phyloP scores from a whole-genome alignment of 192 early-diverging fungal species.

The Coemansia sp. region DNA sequence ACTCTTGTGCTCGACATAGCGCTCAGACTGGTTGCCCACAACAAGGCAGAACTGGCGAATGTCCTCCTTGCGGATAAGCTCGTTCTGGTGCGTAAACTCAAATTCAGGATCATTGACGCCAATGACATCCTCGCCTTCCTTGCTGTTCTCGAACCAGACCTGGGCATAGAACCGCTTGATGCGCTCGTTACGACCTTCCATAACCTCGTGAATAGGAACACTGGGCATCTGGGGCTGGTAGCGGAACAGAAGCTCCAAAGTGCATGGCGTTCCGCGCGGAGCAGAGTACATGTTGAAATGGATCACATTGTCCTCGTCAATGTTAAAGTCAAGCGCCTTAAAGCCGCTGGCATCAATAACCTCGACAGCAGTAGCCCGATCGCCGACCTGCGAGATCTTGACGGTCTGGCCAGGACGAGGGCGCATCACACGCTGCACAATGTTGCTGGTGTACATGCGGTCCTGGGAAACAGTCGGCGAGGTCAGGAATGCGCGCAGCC shows the following conservation, averaged over 20 bases:
- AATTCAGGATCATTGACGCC: slow-evolving; percentile 65
- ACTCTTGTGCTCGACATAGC: slow-evolving; percentile 85
- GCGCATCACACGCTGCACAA: slow-evolving; percentile 62
- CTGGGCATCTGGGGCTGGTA: slow-evolving; percentile 77
- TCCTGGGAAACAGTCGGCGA: slow-evolving; percentile 78
- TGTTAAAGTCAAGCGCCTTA: slow-evolving; percentile 55
- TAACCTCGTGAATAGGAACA: slow-evolving; percentile 74
- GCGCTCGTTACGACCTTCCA: slow-evolving; percentile 58
- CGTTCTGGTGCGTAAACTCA: slow-evolving; percentile 70
- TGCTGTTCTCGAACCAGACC: slow-evolving; percentile 73
- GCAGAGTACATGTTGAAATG: slow-evolving; percentile 61
- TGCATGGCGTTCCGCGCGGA: slow-evolving; percentile 59
- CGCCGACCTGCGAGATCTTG: slow-evolving; percentile 14
- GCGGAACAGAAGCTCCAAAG: slow-evolving; percentile 77
- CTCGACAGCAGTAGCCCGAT: slow-evolving; percentile 16
- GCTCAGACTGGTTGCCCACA: slow-evolving; percentile 70
- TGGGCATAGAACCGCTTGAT: slow-evolving; percentile 87
- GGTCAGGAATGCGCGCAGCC: slow-evolving; percentile 84
- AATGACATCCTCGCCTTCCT: slow-evolving; percentile 57
- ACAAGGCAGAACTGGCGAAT: slow-evolving; percentile 75
- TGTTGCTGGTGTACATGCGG: slow-evolving; percentile 66
- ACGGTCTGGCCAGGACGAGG: slow-evolving; percentile 62
- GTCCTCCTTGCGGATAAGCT: slow-evolving; percentile 78
- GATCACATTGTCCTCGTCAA: slow-evolving; percentile 54
- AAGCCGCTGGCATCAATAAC: slow-evolving; percentile 60